Conservation (phyloP, 2,329 filamentous ascomycete species). For the Drechslerella coelobrocha region DNA sequence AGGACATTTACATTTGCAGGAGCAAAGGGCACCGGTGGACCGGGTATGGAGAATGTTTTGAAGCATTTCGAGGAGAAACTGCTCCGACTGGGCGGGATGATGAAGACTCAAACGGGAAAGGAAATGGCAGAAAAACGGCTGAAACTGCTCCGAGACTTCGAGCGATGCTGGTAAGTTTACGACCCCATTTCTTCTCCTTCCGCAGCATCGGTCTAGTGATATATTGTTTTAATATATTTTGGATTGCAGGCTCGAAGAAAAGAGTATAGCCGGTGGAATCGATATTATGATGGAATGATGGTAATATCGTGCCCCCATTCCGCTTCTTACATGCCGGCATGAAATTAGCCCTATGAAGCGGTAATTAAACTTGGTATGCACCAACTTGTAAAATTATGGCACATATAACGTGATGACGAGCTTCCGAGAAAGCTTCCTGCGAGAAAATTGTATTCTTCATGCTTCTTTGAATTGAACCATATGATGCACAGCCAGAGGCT, state of each 20-base stretch:
- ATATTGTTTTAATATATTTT: neutral
- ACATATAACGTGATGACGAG: too few species aligned
- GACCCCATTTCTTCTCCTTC: neutral
- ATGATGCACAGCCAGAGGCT: too few species aligned
- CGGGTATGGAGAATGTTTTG: conserved; percentile 69
- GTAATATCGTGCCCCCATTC: neutral
- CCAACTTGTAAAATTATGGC: too few species aligned
- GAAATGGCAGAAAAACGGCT: conserved; percentile 63
- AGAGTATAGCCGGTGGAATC: conserved; percentile 39
- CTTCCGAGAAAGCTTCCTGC: too few species aligned
- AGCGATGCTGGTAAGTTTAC: conserved; percentile 62
- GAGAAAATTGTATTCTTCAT: too few species aligned
- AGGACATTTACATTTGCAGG: conserved; percentile 79
- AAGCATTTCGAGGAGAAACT: conserved; percentile 80
- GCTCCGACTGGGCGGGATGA: conserved; percentile 67
- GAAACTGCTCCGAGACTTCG: conserved; percentile 62
- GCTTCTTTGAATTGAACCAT: too few species aligned
- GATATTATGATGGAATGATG: conserved; percentile 15
- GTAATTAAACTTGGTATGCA: too few species aligned
- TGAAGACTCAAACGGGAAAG: conserved; percentile 66
- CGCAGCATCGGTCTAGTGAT: neutral
- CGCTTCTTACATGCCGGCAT: neutral
- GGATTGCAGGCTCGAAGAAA: conserved; percentile 41
- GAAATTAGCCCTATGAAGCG: too few species aligned
- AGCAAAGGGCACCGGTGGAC: conserved; percentile 62